These are phyloP conservation scores for Lyophyllum decastes DNA, from an alignment of 768 basidiomycete genomes.

Conservation along the genomic window DNA sequence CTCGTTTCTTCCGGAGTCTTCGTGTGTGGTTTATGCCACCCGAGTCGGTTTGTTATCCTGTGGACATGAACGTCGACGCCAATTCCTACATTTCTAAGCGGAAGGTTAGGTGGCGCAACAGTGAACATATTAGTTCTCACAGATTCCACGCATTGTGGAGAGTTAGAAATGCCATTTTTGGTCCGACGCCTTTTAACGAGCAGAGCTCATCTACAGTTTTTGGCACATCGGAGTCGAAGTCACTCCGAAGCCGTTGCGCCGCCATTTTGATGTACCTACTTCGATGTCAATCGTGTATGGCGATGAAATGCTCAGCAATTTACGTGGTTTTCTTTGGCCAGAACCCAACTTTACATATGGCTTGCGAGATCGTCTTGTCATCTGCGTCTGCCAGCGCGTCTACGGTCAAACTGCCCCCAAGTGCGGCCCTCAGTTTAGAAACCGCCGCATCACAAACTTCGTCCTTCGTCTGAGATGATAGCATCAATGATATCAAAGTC, in stretches of 20 bases:
- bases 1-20: constrained; percentile 88
- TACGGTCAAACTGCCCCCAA: constrained; percentile 82
- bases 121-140: constrained; percentile 37
- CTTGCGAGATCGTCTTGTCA: constrained; percentile 61
- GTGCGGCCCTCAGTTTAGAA: constrained; percentile 62
- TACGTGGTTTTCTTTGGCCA: constrained; percentile 87
- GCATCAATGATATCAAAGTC: constrained; percentile 90
- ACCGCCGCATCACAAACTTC: constrained; percentile 84
- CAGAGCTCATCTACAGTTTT: constrained; percentile 88
- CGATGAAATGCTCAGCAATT: constrained; percentile 22
- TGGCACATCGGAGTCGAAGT: constrained; percentile 84
- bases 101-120: not conserved
- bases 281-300: not conserved
- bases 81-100: constrained; percentile 79
- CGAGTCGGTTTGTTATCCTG: constrained; percentile 88
- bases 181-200: constrained; percentile 88
- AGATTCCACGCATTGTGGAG: constrained; percentile 85
- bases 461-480: constrained; percentile 95
- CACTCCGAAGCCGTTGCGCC: constrained; percentile 65
- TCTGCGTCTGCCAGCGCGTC: constrained; percentile 68
- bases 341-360: constrained; percentile 90
- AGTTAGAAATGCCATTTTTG: constrained; percentile 92
- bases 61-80: constrained; percentile 98
- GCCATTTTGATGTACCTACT: constrained; percentile 74
- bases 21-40: constrained; percentile 88